Evolutionary conservation across 768 basidiomycete genomes (phyloP).

Genomic region (Pisolithus tinctorius): DNA sequence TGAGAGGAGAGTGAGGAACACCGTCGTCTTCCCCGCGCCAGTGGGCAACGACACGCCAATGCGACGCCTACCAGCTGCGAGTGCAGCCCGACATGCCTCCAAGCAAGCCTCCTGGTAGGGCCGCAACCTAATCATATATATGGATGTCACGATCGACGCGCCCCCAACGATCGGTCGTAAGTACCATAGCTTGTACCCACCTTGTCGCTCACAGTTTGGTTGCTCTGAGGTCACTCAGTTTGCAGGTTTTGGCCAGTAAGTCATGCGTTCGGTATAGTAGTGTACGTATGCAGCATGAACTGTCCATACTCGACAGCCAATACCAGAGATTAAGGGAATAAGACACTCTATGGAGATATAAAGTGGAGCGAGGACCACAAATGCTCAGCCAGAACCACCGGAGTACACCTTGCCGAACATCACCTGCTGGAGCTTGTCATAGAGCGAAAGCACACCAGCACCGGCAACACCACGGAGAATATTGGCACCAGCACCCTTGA

Average conservation of each 20-base stretch:
- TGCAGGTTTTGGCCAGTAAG: neutral
- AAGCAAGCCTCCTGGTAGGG: conserved; percentile 87
- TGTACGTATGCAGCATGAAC: conserved; percentile 14
- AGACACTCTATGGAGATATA: conserved; percentile 29
- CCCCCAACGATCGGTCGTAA: conserved; percentile 6
- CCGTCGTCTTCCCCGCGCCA: conserved; percentile 84
- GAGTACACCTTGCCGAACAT: conserved; percentile 99
- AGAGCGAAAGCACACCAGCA: conserved; percentile 97
- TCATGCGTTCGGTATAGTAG: conserved; percentile 17
- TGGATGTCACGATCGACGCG: neutral
- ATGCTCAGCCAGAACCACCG: conserved; percentile 52
- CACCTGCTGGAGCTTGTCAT: conserved; percentile 96
- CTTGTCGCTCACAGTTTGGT: neutral
- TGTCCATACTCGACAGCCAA: conserved; percentile 17
- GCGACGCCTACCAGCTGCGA: conserved; percentile 59
- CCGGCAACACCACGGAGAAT: conserved; percentile 99
- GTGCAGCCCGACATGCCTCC: conserved; percentile 65
- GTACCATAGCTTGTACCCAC: no score
- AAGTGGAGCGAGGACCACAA: conserved; percentile 5
- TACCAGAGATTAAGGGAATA: conserved; percentile 21
- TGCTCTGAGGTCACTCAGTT: neutral
- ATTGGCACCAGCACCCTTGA: conserved; percentile 98
- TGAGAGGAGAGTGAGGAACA: conserved; percentile 80
- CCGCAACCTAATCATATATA: conserved; percentile 41
- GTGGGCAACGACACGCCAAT: conserved; percentile 84